A percentile compares a stretch with the other conserved stretches of the same genome.
phyloP scores from a whole-genome alignment of 1,284 basidiomycete genomes.

The Pulchroboletus neoregius region DNA sequence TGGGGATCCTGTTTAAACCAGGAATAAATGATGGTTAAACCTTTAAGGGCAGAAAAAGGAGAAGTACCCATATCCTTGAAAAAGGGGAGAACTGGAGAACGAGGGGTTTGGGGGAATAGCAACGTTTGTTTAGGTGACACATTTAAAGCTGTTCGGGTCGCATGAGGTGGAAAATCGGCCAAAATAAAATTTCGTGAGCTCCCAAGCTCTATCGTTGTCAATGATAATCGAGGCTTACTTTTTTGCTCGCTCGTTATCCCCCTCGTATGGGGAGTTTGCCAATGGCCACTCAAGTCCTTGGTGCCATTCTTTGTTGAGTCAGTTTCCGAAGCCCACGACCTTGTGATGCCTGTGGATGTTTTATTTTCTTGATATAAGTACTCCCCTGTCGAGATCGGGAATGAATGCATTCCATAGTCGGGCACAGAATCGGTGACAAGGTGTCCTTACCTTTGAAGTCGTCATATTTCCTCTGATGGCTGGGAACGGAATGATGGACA shows the following conservation, averaged over 20 bases:
- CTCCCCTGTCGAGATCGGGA: neutral
- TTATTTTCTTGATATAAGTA: neutral
- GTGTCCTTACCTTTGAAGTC: neutral
- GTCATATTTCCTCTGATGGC: neutral
- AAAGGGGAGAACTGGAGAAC: conserved; percentile 20
- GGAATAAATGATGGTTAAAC: neutral
- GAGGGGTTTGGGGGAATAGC: conserved; percentile 12
- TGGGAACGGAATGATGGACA: neutral
- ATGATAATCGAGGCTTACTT: conserved; percentile 10
- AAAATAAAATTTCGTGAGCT: conserved; percentile 10
- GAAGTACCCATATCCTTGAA: conserved; percentile 18
- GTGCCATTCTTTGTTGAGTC: neutral
- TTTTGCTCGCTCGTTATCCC: too few relatives aligned
- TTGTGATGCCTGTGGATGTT: neutral
- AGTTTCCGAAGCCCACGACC: too few relatives aligned
- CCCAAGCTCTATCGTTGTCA: neutral
- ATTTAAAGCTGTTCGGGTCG: conserved; percentile 7
- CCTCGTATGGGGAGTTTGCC: neutral
- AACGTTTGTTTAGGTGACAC: conserved; percentile 18
- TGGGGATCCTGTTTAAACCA: conserved; percentile 4
- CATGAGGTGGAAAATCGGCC: conserved; percentile 6
- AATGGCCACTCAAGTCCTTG: neutral
- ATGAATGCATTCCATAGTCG: neutral
- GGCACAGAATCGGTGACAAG: neutral
- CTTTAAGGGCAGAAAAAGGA: conserved; percentile 28